Evolutionary conservation across 2,329 filamentous ascomycete species (phyloP).

Genomic region (Colletotrichum sp.): DNA sequence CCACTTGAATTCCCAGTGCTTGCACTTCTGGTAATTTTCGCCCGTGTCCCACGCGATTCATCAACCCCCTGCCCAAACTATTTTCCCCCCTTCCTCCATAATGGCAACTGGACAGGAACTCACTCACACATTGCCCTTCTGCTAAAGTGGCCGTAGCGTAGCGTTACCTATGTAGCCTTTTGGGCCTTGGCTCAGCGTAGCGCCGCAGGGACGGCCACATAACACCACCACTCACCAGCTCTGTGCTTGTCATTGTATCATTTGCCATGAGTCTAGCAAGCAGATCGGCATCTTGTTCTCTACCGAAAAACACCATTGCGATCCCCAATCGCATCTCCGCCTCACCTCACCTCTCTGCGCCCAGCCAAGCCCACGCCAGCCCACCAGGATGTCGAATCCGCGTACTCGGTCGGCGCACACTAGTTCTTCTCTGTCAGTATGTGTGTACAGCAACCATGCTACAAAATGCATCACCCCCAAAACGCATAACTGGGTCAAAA

Average conservation of each 20-base stretch:
- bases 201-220: background rate
- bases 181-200: background rate
- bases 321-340: background rate
- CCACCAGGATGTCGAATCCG: background rate
- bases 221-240: background rate
- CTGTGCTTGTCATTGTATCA: background rate
- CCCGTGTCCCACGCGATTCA: background rate
- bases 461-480: no score
- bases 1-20: background rate
- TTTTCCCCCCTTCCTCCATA: background rate
- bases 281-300: background rate
- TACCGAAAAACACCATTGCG: background rate
- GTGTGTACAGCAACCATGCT: no score
- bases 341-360: background rate
- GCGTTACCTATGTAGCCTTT: background rate
- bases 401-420: background rate
- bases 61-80: background rate
- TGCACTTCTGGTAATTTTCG: slow-evolving; percentile 14
- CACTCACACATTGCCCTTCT: background rate
- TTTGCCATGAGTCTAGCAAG: background rate
- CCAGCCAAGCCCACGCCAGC: background rate
- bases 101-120: background rate
- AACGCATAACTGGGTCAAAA: no score
- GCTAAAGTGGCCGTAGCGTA: background rate
- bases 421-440: background rate